Percentiles rank a stretch among this genome's conserved stretches.
Evolutionary conservation across 495 filamentous ascomycete genomes (phyloP).

Genomic region (Talaromyces trachyspermus): DNA sequence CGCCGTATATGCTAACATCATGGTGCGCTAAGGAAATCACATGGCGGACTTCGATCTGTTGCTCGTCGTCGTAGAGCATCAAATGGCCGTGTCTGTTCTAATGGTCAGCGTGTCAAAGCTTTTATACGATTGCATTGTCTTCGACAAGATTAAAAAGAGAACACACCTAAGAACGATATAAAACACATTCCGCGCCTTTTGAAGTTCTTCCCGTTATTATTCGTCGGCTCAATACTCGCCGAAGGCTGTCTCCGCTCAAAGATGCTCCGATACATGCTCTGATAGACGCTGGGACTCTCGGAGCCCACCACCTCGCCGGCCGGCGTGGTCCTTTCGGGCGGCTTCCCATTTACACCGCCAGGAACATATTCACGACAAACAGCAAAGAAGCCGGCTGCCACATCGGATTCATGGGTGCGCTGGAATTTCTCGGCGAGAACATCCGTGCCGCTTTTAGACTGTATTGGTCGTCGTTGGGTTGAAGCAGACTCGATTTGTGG

Average conservation of each 20-base stretch:
- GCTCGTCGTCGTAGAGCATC: constrained; percentile 90
- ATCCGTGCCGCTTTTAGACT: constrained; percentile 43
- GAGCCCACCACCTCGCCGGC: constrained; percentile 57
- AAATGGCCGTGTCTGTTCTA: constrained; percentile 75
- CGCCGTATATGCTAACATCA: constrained; percentile 76
- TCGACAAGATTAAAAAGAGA: too few relatives aligned
- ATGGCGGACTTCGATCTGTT: constrained; percentile 88
- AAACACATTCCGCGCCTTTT: constrained; percentile 83
- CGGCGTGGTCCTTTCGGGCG: constrained; percentile 79
- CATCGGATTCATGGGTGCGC: constrained; percentile 64
- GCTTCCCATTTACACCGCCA: constrained; percentile 81
- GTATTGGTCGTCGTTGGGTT: constrained; percentile 38
- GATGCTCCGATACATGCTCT: constrained; percentile 93
- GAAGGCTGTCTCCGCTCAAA: constrained; percentile 72
- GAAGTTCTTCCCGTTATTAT: constrained; percentile 49
- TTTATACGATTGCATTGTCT: too few relatives aligned
- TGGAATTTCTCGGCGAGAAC: constrained; percentile 48
- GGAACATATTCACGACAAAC: constrained; percentile 90
- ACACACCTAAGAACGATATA: constrained; percentile 80
- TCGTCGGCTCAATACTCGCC: constrained; percentile 41
- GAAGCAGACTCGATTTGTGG: constrained; percentile 17
- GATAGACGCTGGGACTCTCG: constrained; percentile 81
- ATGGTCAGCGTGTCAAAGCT: background rate
- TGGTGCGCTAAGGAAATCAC: constrained; percentile 89
- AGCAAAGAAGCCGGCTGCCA: constrained; percentile 88